phyloP scores from a whole-genome alignment of 768 basidiomycete species.

The Mycena haematopus region DNA sequence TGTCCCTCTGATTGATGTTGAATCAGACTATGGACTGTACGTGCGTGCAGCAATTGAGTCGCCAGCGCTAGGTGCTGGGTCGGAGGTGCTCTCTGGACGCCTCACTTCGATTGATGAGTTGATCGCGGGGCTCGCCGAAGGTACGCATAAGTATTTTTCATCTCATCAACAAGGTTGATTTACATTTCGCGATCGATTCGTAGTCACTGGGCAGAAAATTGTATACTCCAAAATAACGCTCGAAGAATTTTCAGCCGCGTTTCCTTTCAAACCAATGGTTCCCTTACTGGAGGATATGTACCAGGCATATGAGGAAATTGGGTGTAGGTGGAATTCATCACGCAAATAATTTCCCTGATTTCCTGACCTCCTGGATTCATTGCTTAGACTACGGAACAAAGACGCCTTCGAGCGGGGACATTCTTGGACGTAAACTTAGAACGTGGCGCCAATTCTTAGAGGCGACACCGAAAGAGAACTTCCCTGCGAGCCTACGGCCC shows the following conservation, averaged over 20 bases:
- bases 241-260: not conserved
- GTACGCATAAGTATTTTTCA: not conserved
- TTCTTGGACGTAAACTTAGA: conserved; percentile 2
- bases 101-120: conserved; percentile 7
- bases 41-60: conserved; percentile 21
- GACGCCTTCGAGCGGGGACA: not conserved
- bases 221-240: not conserved
- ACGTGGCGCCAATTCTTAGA: conserved; percentile 11
- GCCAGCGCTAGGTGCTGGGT: conserved; percentile 5
- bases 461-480: not conserved
- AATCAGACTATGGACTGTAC: conserved; percentile 16
- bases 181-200: too few relatives aligned
- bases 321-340: conserved; percentile 1
- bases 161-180: too few relatives aligned
- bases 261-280: not conserved
- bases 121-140: not conserved
- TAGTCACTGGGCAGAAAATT: conserved; percentile 13
- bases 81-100: conserved; percentile 5
- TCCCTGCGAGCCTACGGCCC: not conserved
- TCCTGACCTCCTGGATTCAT: too few relatives aligned
- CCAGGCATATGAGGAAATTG: conserved; percentile 9
- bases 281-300: conserved; percentile 1
- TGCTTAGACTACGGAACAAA: conserved; percentile 13
- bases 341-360: not conserved
- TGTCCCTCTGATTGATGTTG: conserved; percentile 17